These are phyloP conservation scores for Cephalotrichum gorgonifer DNA, from an alignment of 2,329 filamentous ascomycete species.

Conservation along the genomic window DNA sequence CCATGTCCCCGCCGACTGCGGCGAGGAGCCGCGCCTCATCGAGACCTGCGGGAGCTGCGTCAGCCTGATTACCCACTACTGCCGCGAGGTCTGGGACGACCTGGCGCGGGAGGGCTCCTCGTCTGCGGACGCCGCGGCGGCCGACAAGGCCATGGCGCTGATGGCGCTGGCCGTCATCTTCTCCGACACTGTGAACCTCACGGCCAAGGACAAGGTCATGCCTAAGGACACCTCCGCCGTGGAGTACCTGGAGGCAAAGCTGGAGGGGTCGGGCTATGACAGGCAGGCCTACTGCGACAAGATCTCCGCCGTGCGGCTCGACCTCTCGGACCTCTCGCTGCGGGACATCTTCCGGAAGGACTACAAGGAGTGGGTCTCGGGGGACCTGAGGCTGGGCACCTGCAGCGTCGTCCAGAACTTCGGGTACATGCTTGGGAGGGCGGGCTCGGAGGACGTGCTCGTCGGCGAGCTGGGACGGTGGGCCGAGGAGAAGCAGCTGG, in stretches of 20 bases:
- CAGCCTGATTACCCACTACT: slow-evolving; percentile 56
- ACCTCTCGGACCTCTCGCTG: slow-evolving; percentile 50
- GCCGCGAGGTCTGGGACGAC: slow-evolving; percentile 42
- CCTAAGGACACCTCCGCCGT: slow-evolving; percentile 48
- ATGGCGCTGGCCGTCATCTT: slow-evolving; percentile 62
- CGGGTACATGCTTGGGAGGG: slow-evolving; percentile 45
- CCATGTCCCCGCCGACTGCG: slow-evolving; percentile 31
- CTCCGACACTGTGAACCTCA: slow-evolving; percentile 61
- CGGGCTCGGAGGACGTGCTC: slow-evolving; percentile 33
- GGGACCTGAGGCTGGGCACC: slow-evolving; percentile 51
- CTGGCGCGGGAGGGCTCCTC: neutral
- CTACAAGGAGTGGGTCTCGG: slow-evolving; percentile 69
- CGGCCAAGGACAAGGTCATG: slow-evolving; percentile 53
- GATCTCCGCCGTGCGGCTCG: slow-evolving; percentile 54
- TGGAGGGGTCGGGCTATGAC: slow-evolving; percentile 20
- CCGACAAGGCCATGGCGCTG: slow-evolving; percentile 51
- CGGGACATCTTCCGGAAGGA: slow-evolving; percentile 68
- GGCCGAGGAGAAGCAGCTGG: slow-evolving; percentile 45
- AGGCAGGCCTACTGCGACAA: slow-evolving; percentile 45
- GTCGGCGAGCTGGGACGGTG: slow-evolving; percentile 39
- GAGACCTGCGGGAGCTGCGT: slow-evolving; percentile 62
- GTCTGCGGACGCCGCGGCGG: slow-evolving; percentile 13
- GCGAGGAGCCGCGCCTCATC: slow-evolving; percentile 44
- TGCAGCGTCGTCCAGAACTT: slow-evolving; percentile 55
- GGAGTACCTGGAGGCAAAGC: slow-evolving; percentile 42